Percentiles rank a stretch among this genome's conserved stretches.
phyloP scores from a whole-genome alignment of 305 asterid genomes.

The Andrographis paniculata region DNA sequence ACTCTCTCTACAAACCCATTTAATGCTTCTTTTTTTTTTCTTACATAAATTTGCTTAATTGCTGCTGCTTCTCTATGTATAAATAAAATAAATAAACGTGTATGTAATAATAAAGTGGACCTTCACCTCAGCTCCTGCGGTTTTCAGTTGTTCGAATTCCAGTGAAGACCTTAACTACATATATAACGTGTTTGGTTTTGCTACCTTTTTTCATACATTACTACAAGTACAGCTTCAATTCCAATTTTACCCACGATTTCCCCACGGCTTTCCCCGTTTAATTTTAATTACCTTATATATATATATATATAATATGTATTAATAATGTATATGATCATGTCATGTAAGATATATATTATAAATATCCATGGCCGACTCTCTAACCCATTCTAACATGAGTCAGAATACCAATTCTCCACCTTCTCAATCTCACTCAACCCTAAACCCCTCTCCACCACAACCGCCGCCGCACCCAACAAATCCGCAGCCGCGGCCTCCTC shows the following conservation, averaged over 20 bases:
- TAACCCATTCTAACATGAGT: constrained; percentile 30
- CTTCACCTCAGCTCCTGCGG: no score
- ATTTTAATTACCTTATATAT: not conserved
- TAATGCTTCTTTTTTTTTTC: no score
- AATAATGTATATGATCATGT: not conserved
- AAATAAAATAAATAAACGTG: no score
- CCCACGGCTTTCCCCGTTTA: constrained; percentile 22
- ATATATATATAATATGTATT: not conserved
- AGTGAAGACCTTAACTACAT: no score
- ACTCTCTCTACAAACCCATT: no score
- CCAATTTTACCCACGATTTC: constrained; percentile 24
- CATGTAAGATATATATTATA: constrained; percentile 9
- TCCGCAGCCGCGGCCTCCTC: not conserved
- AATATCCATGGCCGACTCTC: constrained; percentile 27
- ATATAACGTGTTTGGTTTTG: no score
- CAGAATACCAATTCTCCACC: constrained; percentile 16
- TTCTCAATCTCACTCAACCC: not conserved
- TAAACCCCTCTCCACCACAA: not conserved
- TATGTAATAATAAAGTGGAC: no score
- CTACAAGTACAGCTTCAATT: not conserved
- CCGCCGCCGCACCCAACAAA: constrained; percentile 1
- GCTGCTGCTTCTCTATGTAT: no score
- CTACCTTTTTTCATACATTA: no score
- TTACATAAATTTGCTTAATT: no score
- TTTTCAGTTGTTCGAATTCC: no score